Conservation (phyloP, 805 yeast species). For the Allodekkera sacchari region DNA sequence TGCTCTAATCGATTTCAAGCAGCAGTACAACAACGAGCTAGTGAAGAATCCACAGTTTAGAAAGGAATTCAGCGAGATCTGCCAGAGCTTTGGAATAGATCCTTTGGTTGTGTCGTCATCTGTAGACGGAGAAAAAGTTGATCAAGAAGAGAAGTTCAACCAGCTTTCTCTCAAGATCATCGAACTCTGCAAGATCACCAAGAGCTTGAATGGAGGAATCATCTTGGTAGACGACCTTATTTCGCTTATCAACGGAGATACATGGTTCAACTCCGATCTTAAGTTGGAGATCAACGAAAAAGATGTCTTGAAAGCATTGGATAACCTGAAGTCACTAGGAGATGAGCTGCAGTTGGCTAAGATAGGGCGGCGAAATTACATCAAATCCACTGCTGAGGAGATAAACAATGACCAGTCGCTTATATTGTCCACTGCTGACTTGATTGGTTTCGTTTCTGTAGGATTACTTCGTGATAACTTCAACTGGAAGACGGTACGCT, state of each 20-base stretch:
- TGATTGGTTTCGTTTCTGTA: conserved; percentile 65
- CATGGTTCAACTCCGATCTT: conserved; percentile 18
- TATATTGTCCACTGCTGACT: conserved; percentile 68
- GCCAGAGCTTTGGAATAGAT: conserved; percentile 76
- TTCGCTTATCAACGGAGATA: conserved; percentile 19
- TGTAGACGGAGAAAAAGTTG: conserved; percentile 25
- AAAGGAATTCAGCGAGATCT: conserved; percentile 65
- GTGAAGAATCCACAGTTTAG: conserved; percentile 56
- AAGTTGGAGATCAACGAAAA: conserved; percentile 27
- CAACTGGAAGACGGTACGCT: conserved; percentile 60
- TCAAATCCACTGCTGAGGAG: conserved; percentile 57
- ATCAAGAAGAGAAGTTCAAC: conserved; percentile 46
- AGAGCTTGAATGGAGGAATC: conserved; percentile 76
- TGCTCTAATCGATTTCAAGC: conserved; percentile 67
- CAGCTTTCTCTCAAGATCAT: conserved; percentile 68
- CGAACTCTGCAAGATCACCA: conserved; percentile 64
- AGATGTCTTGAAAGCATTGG: conserved; percentile 53
- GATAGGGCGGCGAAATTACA: conserved; percentile 49
- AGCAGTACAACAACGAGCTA: conserved; percentile 62
- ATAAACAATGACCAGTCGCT: conserved; percentile 59
- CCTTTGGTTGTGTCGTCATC: conserved; percentile 42
- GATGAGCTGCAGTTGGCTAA: conserved; percentile 59
- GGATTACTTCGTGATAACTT: conserved; percentile 63
- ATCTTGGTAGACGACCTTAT: conserved; percentile 52
- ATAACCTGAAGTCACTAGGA: conserved; percentile 49